These are phyloP conservation scores for Coemansia sp. DNA, from an alignment of 192 early-diverging fungal species.

Conservation along the genomic window DNA sequence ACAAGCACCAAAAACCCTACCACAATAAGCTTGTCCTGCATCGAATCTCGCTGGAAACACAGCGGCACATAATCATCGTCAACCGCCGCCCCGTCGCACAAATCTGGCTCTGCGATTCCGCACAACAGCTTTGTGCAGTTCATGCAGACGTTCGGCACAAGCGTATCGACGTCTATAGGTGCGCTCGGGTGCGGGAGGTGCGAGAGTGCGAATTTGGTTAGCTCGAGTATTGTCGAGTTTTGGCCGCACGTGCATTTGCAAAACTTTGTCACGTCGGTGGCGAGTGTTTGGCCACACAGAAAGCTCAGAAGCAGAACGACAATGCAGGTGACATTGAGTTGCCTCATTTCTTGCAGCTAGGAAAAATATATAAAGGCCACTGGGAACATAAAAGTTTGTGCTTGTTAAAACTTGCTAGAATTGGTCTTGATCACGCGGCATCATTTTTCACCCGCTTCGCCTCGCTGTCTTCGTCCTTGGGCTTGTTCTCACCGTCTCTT, in stretches of 20 bases:
- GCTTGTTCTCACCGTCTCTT: slow-evolving; percentile 18
- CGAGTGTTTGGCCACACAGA: background rate
- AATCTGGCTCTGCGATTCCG: slow-evolving; percentile 42
- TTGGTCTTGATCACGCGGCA: background rate
- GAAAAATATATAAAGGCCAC: background rate
- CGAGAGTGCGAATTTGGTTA: slow-evolving; percentile 44
- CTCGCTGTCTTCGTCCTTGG: slow-evolving; percentile 17
- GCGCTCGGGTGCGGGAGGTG: slow-evolving; percentile 48
- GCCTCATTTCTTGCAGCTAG: background rate
- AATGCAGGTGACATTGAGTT: background rate
- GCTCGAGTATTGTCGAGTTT: slow-evolving; percentile 51
- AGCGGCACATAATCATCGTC: slow-evolving; percentile 53
- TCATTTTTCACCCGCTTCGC: slow-evolving; percentile 30
- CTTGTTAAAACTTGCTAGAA: background rate
- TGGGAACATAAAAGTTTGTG: background rate
- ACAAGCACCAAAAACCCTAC: slow-evolving; percentile 45
- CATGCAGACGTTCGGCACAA: slow-evolving; percentile 55
- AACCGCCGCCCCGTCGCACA: slow-evolving; percentile 54
- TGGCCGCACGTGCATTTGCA: slow-evolving; percentile 56
- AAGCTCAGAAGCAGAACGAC: background rate
- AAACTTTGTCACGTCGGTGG: slow-evolving; percentile 40
- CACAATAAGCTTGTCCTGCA: slow-evolving; percentile 54
- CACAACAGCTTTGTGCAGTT: slow-evolving; percentile 53
- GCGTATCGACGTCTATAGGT: slow-evolving; percentile 49
- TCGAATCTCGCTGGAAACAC: slow-evolving; percentile 54